Percentiles rank a stretch among this genome's conserved stretches.
Evolutionary conservation across 768 basidiomycete genomes (phyloP).

Genomic region (Mycena leptocephala): DNA sequence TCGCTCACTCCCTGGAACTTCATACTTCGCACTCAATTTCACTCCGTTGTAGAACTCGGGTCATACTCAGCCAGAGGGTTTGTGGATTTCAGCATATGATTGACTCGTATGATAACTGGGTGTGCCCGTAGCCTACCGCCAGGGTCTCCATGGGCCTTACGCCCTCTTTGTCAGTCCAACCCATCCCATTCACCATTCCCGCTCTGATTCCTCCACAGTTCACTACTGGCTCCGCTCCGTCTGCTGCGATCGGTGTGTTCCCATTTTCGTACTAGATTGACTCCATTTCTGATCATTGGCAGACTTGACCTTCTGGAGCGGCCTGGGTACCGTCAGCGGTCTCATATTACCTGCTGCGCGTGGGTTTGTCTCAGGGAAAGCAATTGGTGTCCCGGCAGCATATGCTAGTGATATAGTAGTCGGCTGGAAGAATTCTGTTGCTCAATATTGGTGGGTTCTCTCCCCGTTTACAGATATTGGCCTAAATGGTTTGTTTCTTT

Average conservation of each 20-base stretch:
- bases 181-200: background rate
- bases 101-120: background rate
- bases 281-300: no score
- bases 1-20: background rate
- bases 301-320: conserved; percentile 49
- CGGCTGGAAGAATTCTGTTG: conserved; percentile 49
- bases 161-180: conserved; percentile 44
- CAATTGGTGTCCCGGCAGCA: conserved; percentile 44
- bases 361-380: conserved; percentile 49
- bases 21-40: background rate
- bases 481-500: background rate
- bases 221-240: conserved; percentile 12
- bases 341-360: conserved; percentile 43
- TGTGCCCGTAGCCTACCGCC: conserved; percentile 40
- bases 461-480: background rate
- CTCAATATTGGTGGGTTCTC: conserved; percentile 48
- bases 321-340: conserved; percentile 39
- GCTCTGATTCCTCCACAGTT: background rate
- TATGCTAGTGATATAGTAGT: conserved; percentile 40
- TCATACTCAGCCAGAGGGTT: conserved; percentile 52
- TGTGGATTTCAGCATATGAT: background rate
- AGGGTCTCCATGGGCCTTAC: conserved; percentile 55
- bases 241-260: conserved; percentile 18
- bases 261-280: background rate
- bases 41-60: conserved; percentile 50